Percentiles rank a stretch among this genome's conserved stretches.
These are phyloP conservation scores for Talaromyces sp. DNA, from an alignment of 2,329 filamentous ascomycete genomes.

Conservation along the genomic window DNA sequence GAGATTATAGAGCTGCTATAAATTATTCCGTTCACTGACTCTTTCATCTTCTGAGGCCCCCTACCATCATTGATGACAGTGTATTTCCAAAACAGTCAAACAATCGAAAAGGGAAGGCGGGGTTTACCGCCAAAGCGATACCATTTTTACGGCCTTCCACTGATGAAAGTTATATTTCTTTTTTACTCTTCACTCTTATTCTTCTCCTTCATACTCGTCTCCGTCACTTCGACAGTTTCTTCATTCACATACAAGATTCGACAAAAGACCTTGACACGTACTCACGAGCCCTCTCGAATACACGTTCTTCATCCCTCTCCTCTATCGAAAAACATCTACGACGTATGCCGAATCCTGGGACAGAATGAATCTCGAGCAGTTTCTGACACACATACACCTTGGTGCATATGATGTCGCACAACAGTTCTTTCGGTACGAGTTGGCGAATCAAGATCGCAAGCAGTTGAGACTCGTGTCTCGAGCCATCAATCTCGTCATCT, in stretches of 20 bases:
- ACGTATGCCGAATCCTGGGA: background rate
- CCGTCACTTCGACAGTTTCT: too few species aligned
- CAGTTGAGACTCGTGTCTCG: conserved; percentile 2
- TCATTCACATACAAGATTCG: background rate
- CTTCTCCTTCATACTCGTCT: too few species aligned
- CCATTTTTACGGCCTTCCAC: too few species aligned
- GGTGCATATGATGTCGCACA: background rate
- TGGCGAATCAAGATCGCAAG: background rate
- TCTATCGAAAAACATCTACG: background rate
- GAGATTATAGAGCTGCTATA: background rate
- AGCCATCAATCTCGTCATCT: background rate
- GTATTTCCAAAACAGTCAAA: too few species aligned
- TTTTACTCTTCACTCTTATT: too few species aligned
- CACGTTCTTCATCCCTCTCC: background rate
- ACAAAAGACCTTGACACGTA: background rate
- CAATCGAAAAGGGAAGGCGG: too few species aligned
- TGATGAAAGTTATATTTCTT: too few species aligned
- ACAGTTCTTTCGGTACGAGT: background rate
- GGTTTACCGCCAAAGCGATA: too few species aligned
- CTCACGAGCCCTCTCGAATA: background rate
- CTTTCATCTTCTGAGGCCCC: too few species aligned
- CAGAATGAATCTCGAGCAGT: conserved; percentile 8
- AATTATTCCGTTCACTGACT: too few species aligned
- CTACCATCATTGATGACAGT: too few species aligned
- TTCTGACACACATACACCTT: background rate